These are phyloP conservation scores for Gossypium trilobum DNA, from an alignment of 441 rosid genomes.

Conservation along the genomic window DNA sequence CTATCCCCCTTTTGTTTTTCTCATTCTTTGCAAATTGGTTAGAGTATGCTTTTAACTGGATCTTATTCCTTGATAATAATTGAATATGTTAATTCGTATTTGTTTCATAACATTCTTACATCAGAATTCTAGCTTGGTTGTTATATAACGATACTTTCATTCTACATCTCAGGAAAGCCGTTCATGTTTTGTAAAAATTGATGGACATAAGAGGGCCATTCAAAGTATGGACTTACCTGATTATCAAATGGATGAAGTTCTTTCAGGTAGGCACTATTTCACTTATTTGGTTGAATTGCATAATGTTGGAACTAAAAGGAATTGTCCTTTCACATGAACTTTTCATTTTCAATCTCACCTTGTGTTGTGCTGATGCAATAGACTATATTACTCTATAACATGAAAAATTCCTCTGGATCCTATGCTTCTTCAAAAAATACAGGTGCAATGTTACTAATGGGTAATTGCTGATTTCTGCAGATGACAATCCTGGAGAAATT, in stretches of 20 bases:
- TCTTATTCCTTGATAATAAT: conserved; percentile 11
- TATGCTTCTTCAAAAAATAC: neutral
- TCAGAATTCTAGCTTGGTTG: conserved; percentile 3
- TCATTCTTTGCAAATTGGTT: neutral
- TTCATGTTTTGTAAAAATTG: conserved; percentile 30
- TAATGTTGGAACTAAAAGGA: neutral
- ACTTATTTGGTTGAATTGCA: conserved; percentile 3
- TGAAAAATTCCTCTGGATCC: conserved; percentile 4
- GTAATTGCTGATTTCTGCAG: conserved; percentile 22
- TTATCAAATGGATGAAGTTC: conserved; percentile 45
- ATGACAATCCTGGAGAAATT: conserved; percentile 39
- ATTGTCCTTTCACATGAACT: neutral
- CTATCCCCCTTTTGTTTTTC: neutral
- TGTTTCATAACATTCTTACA: neutral
- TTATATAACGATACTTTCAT: conserved; percentile 2
- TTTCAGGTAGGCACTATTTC: conserved; percentile 30
- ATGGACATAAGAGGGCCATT: conserved; percentile 51
- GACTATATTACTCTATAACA: conserved; percentile 8
- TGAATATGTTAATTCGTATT: conserved; percentile 5
- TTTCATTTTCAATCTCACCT: neutral
- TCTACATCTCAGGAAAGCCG: conserved; percentile 34
- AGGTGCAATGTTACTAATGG: neutral
- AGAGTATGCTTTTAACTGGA: neutral
- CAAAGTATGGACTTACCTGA: conserved; percentile 51
- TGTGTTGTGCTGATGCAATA: neutral